A percentile compares a stretch with the other conserved stretches of the same genome.
Conservation (phyloP, 192 early-diverging fungal species). For the Funneliformis mosseae region DNA sequence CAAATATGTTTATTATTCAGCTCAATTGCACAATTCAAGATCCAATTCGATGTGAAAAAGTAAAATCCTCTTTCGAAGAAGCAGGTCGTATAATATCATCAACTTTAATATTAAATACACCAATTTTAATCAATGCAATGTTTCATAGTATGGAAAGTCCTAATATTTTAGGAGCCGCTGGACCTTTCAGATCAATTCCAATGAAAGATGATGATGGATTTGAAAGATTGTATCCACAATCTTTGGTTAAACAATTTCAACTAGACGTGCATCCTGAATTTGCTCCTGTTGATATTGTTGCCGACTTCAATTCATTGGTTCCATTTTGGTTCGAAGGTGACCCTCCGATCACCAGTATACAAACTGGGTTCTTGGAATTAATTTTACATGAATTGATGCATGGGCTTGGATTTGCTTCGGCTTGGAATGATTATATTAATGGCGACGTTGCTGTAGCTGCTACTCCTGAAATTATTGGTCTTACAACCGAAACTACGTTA, state of each 20-base stretch:
- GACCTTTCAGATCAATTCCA: background rate
- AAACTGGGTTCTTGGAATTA: background rate
- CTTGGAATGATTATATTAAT: background rate
- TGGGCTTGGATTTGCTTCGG: background rate
- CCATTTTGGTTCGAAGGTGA: background rate
- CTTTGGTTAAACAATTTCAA: slow-evolving; percentile 2
- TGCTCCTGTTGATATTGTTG: background rate
- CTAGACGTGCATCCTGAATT: background rate
- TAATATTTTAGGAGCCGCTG: background rate
- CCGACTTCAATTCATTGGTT: background rate
- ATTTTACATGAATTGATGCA: slow-evolving; percentile 12
- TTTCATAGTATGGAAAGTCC: too few relatives aligned
- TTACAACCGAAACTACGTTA: too few relatives aligned
- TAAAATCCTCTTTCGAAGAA: too few relatives aligned
- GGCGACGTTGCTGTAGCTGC: too few relatives aligned
- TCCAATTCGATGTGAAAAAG: too few relatives aligned
- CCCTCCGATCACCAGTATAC: background rate
- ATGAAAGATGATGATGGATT: background rate
- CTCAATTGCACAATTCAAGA: too few relatives aligned
- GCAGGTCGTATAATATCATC: too few relatives aligned
- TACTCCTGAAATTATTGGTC: too few relatives aligned
- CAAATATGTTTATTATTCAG: too few relatives aligned
- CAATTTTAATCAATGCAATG: too few relatives aligned
- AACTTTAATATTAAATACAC: too few relatives aligned
- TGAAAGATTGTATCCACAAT: slow-evolving; percentile 2